These are phyloP conservation scores for Leccinum arenicola DNA, from an alignment of 768 basidiomycete species.

Conservation along the genomic window DNA sequence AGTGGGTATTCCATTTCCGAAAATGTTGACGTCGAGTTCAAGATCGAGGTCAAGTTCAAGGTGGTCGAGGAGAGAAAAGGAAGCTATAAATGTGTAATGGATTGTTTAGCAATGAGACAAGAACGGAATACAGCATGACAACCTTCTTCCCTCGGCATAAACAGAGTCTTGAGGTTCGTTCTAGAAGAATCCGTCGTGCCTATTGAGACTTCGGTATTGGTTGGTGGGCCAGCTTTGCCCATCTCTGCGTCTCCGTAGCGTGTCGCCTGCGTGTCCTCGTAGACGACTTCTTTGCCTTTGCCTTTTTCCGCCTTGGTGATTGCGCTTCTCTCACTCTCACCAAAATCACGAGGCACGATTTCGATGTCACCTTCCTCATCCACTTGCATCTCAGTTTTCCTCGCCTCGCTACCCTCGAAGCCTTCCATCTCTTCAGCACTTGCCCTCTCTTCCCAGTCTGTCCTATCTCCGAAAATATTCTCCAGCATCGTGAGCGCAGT, in stretches of 20 bases:
- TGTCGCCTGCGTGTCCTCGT: conserved; percentile 1
- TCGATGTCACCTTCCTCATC: conserved; percentile 29
- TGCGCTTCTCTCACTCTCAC: neutral
- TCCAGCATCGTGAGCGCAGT: conserved; percentile 37
- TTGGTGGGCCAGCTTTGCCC: neutral
- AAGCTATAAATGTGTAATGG: conserved; percentile 34
- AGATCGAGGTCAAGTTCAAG: conserved; percentile 74
- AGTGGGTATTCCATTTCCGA: conserved; percentile 21
- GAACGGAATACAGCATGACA: conserved; percentile 9
- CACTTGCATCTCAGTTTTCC: neutral
- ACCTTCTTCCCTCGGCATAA: conserved; percentile 69
- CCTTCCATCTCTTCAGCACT: conserved; percentile 54
- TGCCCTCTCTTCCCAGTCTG: conserved; percentile 62
- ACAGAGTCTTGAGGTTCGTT: conserved; percentile 64
- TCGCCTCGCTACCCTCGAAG: conserved; percentile 20
- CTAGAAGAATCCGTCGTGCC: neutral
- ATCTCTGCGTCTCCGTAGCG: conserved; percentile 14
- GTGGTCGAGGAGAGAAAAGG: conserved; percentile 75
- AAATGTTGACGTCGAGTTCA: conserved; percentile 60
- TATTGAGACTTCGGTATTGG: neutral
- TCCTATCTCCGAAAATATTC: conserved; percentile 50
- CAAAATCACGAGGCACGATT: conserved; percentile 10
- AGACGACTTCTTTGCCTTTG: conserved; percentile 31
- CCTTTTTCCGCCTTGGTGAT: neutral
- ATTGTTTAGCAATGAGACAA: neutral